A percentile compares a stretch with the other conserved stretches of the same genome.
Conservation (phyloP, 164 flowering plant genomes). For the Protea cynaroides region DNA sequence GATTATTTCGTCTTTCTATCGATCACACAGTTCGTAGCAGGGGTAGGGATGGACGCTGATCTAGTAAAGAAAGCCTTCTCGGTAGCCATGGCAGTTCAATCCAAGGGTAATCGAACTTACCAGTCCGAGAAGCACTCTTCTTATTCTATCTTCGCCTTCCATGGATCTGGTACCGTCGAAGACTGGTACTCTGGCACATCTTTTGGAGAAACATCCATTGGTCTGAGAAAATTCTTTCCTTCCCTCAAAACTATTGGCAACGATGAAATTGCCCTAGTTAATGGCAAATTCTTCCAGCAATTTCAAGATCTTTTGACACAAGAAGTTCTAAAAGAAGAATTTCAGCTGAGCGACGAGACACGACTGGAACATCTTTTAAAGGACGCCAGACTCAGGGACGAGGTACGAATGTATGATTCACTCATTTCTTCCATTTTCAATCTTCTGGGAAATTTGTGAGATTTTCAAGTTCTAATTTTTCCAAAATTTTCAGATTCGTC, state of each 20-base stretch:
- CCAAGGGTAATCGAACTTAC: slow-evolving; percentile 15
- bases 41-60: slow-evolving; percentile 29
- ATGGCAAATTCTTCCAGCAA: slow-evolving; percentile 42
- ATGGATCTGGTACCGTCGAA: slow-evolving; percentile 37
- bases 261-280: slow-evolving; percentile 39
- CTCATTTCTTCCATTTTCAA: not conserved
- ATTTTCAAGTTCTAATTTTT: not conserved
- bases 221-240: slow-evolving; percentile 29
- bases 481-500: slow-evolving; percentile 40
- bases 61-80: slow-evolving; percentile 34
- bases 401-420: no score
- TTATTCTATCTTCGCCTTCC: slow-evolving; percentile 37
- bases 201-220: slow-evolving; percentile 36
- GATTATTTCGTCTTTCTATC: no score
- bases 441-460: no score
- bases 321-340: no score
- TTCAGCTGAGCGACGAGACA: slow-evolving; percentile 24
- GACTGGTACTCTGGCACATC: slow-evolving; percentile 38
- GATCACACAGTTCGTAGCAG: no score
- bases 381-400: slow-evolving; percentile 24
- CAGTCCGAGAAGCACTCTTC: slow-evolving; percentile 20
- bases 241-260: slow-evolving; percentile 45
- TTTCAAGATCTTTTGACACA: slow-evolving; percentile 29
- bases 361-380: no score
- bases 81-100: slow-evolving; percentile 35